These are phyloP conservation scores for Raffaelea ambrosiae DNA, from an alignment of 2,329 filamentous ascomycete genomes.

Conservation along the genomic window DNA sequence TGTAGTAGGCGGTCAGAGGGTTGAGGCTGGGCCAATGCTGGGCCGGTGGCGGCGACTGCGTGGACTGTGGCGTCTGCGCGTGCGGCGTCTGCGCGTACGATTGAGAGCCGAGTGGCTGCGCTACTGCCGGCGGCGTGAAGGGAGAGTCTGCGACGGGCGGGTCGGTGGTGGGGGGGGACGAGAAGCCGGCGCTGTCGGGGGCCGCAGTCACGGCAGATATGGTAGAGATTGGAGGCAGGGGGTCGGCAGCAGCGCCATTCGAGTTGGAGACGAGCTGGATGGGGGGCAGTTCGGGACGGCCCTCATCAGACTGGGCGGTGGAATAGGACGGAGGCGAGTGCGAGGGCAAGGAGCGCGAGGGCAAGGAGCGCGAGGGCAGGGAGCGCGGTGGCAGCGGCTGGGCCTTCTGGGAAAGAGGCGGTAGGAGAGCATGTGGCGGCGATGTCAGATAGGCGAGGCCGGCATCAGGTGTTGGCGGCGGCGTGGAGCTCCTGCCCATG, in stretches of 20 bases:
- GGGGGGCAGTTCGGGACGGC: slow-evolving; percentile 32
- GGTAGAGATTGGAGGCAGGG: slow-evolving; percentile 28
- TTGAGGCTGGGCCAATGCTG: slow-evolving; percentile 41
- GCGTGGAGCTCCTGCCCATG: no score
- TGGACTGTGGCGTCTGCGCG: neutral
- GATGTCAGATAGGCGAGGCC: no score
- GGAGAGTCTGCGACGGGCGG: no score
- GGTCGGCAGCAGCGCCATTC: slow-evolving; percentile 15
- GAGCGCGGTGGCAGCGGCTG: no score
- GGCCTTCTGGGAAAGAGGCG: no score
- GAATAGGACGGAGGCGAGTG: slow-evolving; percentile 26
- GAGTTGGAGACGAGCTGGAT: slow-evolving; percentile 24
- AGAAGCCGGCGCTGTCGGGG: slow-evolving; percentile 4
- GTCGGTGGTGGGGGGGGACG: neutral
- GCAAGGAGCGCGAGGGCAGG: no score
- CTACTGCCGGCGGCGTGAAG: no score
- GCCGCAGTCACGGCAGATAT: slow-evolving; percentile 15
- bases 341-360: no score
- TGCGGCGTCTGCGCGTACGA: no score
- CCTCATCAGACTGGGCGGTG: neutral
- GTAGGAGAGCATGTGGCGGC: no score
- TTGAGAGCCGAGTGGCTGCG: no score
- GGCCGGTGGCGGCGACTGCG: slow-evolving; percentile 16
- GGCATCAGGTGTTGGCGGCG: no score
- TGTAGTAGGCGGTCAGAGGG: slow-evolving; percentile 39